Base-by-base conservation (phyloP, 2,329 filamentous ascomycete species). In the Teratosphaeria zuluensis region DNA sequence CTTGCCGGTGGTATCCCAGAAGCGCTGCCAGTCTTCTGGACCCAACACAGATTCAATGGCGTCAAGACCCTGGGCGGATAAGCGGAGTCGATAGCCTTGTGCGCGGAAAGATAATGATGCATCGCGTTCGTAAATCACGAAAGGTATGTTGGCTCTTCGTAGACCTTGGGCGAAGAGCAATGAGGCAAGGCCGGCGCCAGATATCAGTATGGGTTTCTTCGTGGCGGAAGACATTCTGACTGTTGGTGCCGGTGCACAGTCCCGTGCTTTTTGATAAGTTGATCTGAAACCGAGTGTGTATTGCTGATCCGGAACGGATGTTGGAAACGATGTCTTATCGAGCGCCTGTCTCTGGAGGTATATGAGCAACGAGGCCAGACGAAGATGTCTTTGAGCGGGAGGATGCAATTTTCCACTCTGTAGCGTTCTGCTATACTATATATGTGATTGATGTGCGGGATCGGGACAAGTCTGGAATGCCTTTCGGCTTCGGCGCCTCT, bases 71-170 rank as follows among this genome's bases (percentile, higher is more conserved):
- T 83, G 76, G 0, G 69, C 56, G 0, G 81, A 84, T 2, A 86
- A 75, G 12, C 84, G 80, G 6, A 86, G 73, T 1, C 84, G 73
- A 70, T 87, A 86, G 0, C 84, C 84, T 66, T 87, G 84, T 0
- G 80, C 82, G 52, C 84, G 83, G 64, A 83, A 84, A 0, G 75
- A 68, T n/a, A 78, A 70, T 2, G 73, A 76, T n/a, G 71, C 70
- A 62, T 80, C 78, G 16, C 76, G 73, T 65, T 77, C 75, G 61
- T 72, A 77, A 31, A 77, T 64, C 5, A 66, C 59, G 63, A 75
- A 76, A 2, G 75, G 74, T 24, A 76, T 76, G 0, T 61, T 63
- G 32, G 66, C 65, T 2, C 68, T 65, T 12, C 63, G 68, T 16
- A 77, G 69, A 7, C 70, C 70, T 56, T 73, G 73, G 4, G 68